Base-by-base conservation (phyloP, 345 rosid species). In the Durio zibethinus region DNA sequence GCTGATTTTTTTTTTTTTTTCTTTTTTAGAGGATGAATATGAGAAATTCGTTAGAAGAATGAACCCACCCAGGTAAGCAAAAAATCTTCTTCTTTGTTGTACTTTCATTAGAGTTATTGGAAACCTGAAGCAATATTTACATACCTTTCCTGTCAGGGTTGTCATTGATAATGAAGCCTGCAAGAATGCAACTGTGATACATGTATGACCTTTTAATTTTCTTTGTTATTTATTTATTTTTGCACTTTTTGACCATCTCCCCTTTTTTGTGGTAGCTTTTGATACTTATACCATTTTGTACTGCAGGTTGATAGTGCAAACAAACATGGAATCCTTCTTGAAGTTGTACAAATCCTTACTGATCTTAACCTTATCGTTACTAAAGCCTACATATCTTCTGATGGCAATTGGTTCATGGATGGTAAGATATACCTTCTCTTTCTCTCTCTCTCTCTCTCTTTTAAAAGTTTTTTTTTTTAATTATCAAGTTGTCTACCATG, bases 341-440 rank as follows among this genome's bases (percentile, higher is more conserved):
- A 96, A 79, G 98, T 96, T 79, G 98, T 96, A 7, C 99, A 93
- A 83, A 85, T 93, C 77, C 94, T 96, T 67, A 89, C 97, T 79
- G 99, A 96, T 87, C 94, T 92, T 75, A 89, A 93, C 83, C 97
- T 96, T 42, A 87, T 86, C 81, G 84, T 96, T 52, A 79, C 85
- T 31, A 96, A 96, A 80, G 98, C 98, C 57, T 93, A 96, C 83
- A 93, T 96, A 35, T 92, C 97, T 42, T 93, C 99, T 81, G 99
- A 96, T 87, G 94, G 97, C 63, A 92, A 92, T 72, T 96, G 99
- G 99, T 91, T 96, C 82, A 96, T 96, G 99, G 99, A 96, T 84
- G 99, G 99, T 93, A 82, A 79, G 81, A 71, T 76, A 60, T 57
- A n/a, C n/a, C n/a, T n/a, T n/a, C n/a, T n/a, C n/a, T n/a, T n/a